Conservation (phyloP, 176 grass and related monocot species). For the Triticum dicoccoides region DNA sequence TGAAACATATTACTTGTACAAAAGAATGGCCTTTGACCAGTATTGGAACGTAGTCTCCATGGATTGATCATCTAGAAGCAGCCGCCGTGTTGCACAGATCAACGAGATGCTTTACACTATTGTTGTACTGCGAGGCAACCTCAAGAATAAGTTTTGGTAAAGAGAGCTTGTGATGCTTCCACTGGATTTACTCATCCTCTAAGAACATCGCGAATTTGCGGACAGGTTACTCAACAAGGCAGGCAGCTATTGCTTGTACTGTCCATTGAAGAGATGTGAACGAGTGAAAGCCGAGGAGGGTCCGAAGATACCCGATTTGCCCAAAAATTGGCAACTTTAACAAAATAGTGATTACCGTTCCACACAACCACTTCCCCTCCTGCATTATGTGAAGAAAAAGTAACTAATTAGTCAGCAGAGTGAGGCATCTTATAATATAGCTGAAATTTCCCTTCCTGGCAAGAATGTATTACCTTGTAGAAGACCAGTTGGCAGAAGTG, state of each 20-base stretch:
- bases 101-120: not conserved
- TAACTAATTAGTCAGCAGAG: slow-evolving; percentile 12
- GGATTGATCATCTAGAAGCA: slow-evolving; percentile 1
- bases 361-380: slow-evolving; percentile 46
- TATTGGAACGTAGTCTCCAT: not conserved
- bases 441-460: not conserved
- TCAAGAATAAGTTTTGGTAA: not conserved
- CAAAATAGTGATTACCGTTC: slow-evolving; percentile 49
- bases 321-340: slow-evolving; percentile 65
- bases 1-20: slow-evolving; percentile 9
- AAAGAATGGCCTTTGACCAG: slow-evolving; percentile 26
- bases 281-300: slow-evolving; percentile 34
- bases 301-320: slow-evolving; percentile 46
- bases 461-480: slow-evolving; percentile 43
- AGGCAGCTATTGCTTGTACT: not conserved
- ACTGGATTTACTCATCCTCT: not conserved
- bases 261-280: not conserved
- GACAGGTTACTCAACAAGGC: slow-evolving; percentile 8
- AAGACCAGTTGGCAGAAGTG: slow-evolving; percentile 27
- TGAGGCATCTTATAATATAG: not conserved
- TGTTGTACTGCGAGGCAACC: not conserved
- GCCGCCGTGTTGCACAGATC: not conserved
- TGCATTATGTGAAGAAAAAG: slow-evolving; percentile 3
- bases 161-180: not conserved
- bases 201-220: not conserved